Percentiles rank a stretch among this genome's conserved stretches.
phyloP scores from a whole-genome alignment of 306 rosid genomes.

The Cucurbita pepo region DNA sequence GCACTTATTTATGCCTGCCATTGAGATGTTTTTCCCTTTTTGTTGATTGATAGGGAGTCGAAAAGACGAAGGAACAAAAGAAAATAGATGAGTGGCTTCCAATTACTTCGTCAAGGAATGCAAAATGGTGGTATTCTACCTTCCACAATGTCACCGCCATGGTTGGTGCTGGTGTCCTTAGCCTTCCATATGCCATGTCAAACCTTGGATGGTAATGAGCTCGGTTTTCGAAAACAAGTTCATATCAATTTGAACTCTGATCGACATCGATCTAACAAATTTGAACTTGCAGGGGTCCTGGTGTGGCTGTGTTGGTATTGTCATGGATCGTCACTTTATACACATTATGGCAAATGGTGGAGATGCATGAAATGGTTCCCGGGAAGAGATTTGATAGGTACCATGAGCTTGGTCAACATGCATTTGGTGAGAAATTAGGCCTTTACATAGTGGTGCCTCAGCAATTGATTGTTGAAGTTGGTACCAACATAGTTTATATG shows the following conservation, averaged over 20 bases:
- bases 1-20: background rate
- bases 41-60: background rate
- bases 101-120: conserved; percentile 38
- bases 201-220: conserved; percentile 33
- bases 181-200: conserved; percentile 49
- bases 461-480: conserved; percentile 36
- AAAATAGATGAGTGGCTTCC: conserved; percentile 51
- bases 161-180: conserved; percentile 60
- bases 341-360: conserved; percentile 57
- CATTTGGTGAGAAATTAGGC: conserved; percentile 46
- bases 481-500: conserved; percentile 34
- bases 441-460: conserved; percentile 53
- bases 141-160: conserved; percentile 60
- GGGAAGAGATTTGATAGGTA: conserved; percentile 44
- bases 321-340: conserved; percentile 48
- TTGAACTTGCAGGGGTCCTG: conserved; percentile 61
- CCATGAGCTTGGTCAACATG: conserved; percentile 45
- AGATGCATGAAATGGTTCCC: conserved; percentile 54
- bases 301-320: conserved; percentile 32
- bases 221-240: background rate
- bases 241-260: too few species aligned
- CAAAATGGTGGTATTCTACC: conserved; percentile 62
- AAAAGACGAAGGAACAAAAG: conserved; percentile 15
- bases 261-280: too few species aligned
- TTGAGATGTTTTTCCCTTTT: background rate